Evolutionary conservation across 139 green algal genomes (phyloP).

Genomic region (Auxenochlorella protothecoides): DNA sequence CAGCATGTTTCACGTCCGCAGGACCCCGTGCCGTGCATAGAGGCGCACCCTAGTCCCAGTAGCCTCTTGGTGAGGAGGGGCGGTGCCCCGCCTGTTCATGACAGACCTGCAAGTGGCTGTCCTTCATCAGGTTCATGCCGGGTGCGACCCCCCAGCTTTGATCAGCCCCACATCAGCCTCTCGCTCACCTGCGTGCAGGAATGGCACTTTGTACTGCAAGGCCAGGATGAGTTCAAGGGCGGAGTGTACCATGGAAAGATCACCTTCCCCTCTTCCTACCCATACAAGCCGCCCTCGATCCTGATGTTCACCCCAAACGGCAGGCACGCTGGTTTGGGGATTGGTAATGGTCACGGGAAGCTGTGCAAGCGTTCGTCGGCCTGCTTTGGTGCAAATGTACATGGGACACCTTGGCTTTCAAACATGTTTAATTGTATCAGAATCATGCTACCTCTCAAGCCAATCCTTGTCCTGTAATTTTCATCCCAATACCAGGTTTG

Average conservation of each 20-base stretch:
- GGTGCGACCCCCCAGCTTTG: too few relatives aligned
- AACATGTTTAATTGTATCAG: too few relatives aligned
- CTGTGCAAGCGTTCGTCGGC: too few relatives aligned
- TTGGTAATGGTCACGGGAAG: background rate
- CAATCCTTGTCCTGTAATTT: too few relatives aligned
- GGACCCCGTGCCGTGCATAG: conserved; percentile 69
- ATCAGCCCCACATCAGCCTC: too few relatives aligned
- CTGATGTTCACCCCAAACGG: conserved; percentile 75
- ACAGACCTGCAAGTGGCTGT: background rate
- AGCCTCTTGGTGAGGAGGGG: conserved; percentile 43
- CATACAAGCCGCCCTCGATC: conserved; percentile 49
- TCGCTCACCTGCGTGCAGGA: conserved; percentile 21
- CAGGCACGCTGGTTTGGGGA: conserved; percentile 12
- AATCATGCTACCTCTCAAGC: too few relatives aligned
- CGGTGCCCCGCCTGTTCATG: background rate
- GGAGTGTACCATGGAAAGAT: conserved; percentile 74
- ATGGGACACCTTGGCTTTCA: too few relatives aligned
- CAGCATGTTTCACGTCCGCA: conserved; percentile 17
- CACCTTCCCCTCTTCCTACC: conserved; percentile 33
- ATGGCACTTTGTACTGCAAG: conserved; percentile 67
- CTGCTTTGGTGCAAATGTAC: too few relatives aligned
- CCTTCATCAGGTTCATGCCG: too few relatives aligned
- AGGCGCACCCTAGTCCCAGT: conserved; percentile 52
- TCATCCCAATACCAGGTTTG: conserved; percentile 33
- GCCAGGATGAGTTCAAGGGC: conserved; percentile 20